phyloP scores from a whole-genome alignment of 805 yeast species.

The Naumovozyma castellii region DNA sequence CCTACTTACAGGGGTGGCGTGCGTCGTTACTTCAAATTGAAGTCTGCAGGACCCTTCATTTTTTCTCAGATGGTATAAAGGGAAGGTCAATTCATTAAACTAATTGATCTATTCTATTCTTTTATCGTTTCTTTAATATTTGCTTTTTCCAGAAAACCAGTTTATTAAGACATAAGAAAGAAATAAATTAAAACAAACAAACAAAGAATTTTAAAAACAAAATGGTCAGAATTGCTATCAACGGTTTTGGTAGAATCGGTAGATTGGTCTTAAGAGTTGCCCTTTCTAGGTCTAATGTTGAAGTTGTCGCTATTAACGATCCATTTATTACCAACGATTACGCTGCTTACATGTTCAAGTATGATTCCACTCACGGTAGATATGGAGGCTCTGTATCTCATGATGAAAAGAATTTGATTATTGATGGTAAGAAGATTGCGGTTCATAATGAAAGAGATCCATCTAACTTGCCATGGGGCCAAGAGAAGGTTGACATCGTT shows the following conservation, averaged over 20 bases:
- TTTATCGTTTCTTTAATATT: too few relatives aligned
- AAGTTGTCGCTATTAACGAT: constrained; percentile 59
- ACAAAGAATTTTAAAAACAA: constrained; percentile 7
- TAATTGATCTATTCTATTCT: too few relatives aligned
- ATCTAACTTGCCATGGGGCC: constrained; percentile 59
- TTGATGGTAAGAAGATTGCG: constrained; percentile 42
- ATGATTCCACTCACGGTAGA: constrained; percentile 63
- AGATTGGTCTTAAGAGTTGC: constrained; percentile 60
- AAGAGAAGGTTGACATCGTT: constrained; percentile 50
- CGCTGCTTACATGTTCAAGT: constrained; percentile 68
- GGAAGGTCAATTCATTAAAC: too few relatives aligned
- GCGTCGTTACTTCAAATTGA: too few relatives aligned
- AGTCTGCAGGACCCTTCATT: too few relatives aligned
- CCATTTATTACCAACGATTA: constrained; percentile 61
- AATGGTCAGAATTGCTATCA: constrained; percentile 46
- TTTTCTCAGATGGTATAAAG: too few relatives aligned
- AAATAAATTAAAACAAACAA: too few relatives aligned
- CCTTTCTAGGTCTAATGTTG: constrained; percentile 40
- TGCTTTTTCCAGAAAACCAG: too few relatives aligned
- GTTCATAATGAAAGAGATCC: constrained; percentile 63
- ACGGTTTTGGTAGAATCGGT: constrained; percentile 69
- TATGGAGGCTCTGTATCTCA: constrained; percentile 49
- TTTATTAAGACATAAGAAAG: too few relatives aligned
- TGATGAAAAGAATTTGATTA: constrained; percentile 42
- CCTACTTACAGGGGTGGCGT: too few relatives aligned